Conservation (phyloP, 2,329 filamentous ascomycete genomes). For the Scedosporium dehoogii region DNA sequence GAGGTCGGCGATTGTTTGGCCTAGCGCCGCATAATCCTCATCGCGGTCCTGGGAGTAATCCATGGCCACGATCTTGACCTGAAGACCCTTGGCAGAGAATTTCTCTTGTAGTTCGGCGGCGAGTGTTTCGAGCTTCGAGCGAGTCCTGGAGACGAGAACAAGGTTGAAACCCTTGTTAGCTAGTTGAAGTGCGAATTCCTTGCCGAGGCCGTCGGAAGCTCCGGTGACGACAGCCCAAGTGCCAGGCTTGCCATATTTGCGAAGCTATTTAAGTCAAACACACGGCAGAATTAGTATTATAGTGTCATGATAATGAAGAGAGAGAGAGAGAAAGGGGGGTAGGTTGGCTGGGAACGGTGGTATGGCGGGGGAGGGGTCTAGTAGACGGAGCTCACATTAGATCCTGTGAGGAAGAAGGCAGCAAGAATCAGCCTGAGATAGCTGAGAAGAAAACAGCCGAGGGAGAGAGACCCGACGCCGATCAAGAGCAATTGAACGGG, state of each 20-base stretch:
- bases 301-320: too few relatives aligned
- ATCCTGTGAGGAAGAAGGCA: slow-evolving; percentile 57
- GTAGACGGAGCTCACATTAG: slow-evolving; percentile 37
- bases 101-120: slow-evolving; percentile 65
- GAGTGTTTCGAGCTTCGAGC: slow-evolving; percentile 75
- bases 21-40: slow-evolving; percentile 67
- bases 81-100: slow-evolving; percentile 48
- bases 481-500: slow-evolving; percentile 36
- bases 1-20: slow-evolving; percentile 56
- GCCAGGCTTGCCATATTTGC: slow-evolving; percentile 81
- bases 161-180: slow-evolving; percentile 90
- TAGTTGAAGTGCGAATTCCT: slow-evolving; percentile 88
- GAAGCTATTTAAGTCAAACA: slow-evolving; percentile 56
- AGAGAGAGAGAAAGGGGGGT: not conserved
- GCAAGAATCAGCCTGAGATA: slow-evolving; percentile 54
- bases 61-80: slow-evolving; percentile 78
- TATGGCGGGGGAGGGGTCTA: not conserved
- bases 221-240: slow-evolving; percentile 93
- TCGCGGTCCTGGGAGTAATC: slow-evolving; percentile 78
- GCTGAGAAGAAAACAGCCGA: slow-evolving; percentile 46
- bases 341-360: not conserved
- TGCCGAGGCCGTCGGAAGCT: slow-evolving; percentile 91
- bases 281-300: not conserved
- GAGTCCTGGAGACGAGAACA: slow-evolving; percentile 89
- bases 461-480: slow-evolving; percentile 47